Evolutionary conservation across 352 stramenopile genomes (phyloP).

Genomic region (Sclerospora graminicola): DNA sequence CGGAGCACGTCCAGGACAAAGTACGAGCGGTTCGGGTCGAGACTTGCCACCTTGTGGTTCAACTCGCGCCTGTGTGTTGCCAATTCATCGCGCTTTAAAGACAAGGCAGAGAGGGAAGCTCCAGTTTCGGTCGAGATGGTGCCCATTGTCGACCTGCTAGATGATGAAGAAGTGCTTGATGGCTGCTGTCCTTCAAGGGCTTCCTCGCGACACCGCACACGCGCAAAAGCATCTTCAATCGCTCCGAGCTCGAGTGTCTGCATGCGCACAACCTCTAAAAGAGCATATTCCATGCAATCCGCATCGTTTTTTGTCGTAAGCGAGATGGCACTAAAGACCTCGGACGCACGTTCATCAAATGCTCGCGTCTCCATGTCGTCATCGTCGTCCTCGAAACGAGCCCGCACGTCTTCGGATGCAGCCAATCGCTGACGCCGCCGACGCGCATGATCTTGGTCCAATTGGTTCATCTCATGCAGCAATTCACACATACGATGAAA

Average conservation of each 20-base stretch:
- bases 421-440: constrained; percentile 25
- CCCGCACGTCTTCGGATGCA: constrained; percentile 11
- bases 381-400: constrained; percentile 22
- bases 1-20: constrained; percentile 64
- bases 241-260: constrained; percentile 63
- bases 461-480: constrained; percentile 56
- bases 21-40: constrained; percentile 53
- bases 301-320: constrained; percentile 58
- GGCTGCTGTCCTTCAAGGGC: constrained; percentile 24
- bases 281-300: constrained; percentile 73
- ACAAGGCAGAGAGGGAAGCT: constrained; percentile 22
- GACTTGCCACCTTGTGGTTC: constrained; percentile 35
- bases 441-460: constrained; percentile 43
- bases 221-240: constrained; percentile 64
- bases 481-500: constrained; percentile 63
- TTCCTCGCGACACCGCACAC: constrained; percentile 42
- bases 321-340: constrained; percentile 66
- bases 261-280: constrained; percentile 73
- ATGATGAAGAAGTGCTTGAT: constrained; percentile 5
- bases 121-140: constrained; percentile 8
- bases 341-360: constrained; percentile 59
- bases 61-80: constrained; percentile 38
- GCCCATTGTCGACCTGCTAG: constrained; percentile 5
- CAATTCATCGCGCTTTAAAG: constrained; percentile 39
- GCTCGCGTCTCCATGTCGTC: constrained; percentile 61